Evolutionary conservation across 192 early-diverging fungal genomes (phyloP), one percentile per base, ranked within the genome.

Genomic region (Rhizoclosmatium globosum): DNA sequence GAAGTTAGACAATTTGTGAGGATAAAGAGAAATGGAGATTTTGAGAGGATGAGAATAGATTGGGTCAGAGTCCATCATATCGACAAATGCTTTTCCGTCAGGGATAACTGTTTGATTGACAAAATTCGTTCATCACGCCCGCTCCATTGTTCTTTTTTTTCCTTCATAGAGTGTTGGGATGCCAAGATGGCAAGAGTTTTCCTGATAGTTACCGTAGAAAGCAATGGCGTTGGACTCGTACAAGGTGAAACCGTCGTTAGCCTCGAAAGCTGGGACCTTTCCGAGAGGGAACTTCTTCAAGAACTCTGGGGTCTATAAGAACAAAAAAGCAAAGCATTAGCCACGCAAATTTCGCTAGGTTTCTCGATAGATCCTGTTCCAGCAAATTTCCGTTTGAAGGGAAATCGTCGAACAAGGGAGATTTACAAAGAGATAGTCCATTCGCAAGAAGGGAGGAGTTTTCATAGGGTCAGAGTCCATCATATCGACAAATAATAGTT

Each of bases 181-280:
- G 31, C 31, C 31, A 31, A 31, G 31, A 31, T 31, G 31, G 31
- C 31, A 31, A 31, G 31, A 31, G 31, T 31, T 57, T 57, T 57
- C 15, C 56, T 57, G 21, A 46, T 2, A 70, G 72, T 77, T 79
- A 94, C 93, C 86, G 82, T 98, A 97, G 93, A 93, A 94, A 56
- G 95, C 95, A 80, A 99, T 98, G 76, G 95, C 97, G 83, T 85
- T 91, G 73, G 91, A 93, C 89, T 98, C 95, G 78, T 89, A 90
- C 79, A 94, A 74, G 76, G 80, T 78, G 84, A 91, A 88, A 58
- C 93, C 94, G 53, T 97, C 92, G 79, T 91, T 84, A 73, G 89
- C 89, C 85, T 96, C 96, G 66, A 95, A 97, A 39, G 85, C 91
- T 47, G 97, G 97, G 71, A 95, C 89, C 91, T 97, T 98, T 82